A percentile compares a stretch with the other conserved stretches of the same genome.
Conservation (phyloP, 2,329 filamentous ascomycete genomes). For the Neoascochyta sp. region DNA sequence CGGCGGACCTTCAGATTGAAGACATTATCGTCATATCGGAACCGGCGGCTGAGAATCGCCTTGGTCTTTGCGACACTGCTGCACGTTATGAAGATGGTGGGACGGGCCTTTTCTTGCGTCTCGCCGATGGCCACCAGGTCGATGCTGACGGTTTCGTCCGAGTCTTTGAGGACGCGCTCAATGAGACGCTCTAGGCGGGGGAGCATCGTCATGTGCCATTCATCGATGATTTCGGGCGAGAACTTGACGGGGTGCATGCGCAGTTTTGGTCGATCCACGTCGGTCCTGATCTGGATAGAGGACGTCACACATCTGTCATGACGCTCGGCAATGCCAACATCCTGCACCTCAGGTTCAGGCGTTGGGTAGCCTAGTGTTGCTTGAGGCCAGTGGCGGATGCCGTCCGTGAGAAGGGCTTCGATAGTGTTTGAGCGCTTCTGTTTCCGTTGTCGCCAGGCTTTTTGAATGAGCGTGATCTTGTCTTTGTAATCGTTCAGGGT, state of each 20-base stretch:
- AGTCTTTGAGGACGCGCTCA: conserved; percentile 66
- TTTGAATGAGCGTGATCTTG: conserved; percentile 39
- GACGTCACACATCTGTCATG: conserved; percentile 25
- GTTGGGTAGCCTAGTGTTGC: conserved; percentile 33
- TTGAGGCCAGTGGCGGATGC: conserved; percentile 34
- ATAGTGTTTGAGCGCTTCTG: conserved; percentile 28
- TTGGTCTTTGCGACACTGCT: conserved; percentile 70
- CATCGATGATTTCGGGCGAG: conserved; percentile 61
- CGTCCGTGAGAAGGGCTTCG: conserved; percentile 29
- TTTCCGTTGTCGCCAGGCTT: conserved; percentile 37
- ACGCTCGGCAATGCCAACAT: conserved; percentile 14
- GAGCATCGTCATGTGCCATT: conserved; percentile 69
- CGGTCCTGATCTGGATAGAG: conserved; percentile 33
- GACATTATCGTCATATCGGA: conserved; percentile 63
- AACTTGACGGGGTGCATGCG: conserved; percentile 49
- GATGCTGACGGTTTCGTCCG: conserved; percentile 74
- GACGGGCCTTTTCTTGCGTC: conserved; percentile 60
- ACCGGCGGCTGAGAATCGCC: conserved; percentile 64
- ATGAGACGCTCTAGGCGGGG: conserved; percentile 70
- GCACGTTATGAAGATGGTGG: conserved; percentile 74
- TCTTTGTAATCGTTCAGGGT: conserved; percentile 38
- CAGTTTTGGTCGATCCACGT: conserved; percentile 36
- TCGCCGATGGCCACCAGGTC: conserved; percentile 72
- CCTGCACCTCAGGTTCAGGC: conserved; percentile 28
- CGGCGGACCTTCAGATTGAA: conserved; percentile 69